These are phyloP conservation scores for Mortierella polycephala DNA, from an alignment of 371 early-diverging fungal genomes.

Conservation along the genomic window DNA sequence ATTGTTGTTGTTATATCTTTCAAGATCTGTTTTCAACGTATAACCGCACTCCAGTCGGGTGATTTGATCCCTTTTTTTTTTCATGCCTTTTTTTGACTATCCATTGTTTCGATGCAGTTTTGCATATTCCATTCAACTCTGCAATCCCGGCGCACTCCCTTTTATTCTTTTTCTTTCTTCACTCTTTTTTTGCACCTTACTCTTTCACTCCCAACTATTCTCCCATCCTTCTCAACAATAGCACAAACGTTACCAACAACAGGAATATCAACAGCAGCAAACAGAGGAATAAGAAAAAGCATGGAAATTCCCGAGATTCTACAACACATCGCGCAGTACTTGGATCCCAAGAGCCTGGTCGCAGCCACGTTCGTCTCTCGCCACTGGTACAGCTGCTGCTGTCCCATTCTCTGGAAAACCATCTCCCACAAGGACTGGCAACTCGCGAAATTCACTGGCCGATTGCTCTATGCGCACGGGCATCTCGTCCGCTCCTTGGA, in stretches of 20 bases:
- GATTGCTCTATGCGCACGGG: slow-evolving; percentile 18
- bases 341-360: slow-evolving; percentile 25
- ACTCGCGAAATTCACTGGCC: slow-evolving; percentile 10
- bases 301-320: slow-evolving; percentile 34
- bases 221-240: slow-evolving; percentile 33
- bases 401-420: slow-evolving; percentile 29
- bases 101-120: too few relatives aligned
- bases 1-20: too few relatives aligned
- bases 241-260: slow-evolving; percentile 68
- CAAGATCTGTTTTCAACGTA: too few relatives aligned
- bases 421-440: slow-evolving; percentile 27
- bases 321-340: slow-evolving; percentile 7
- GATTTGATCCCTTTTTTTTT: too few relatives aligned
- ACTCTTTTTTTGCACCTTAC: neutral
- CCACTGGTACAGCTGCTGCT: slow-evolving; percentile 23
- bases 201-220: neutral
- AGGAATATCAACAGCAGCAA: slow-evolving; percentile 54
- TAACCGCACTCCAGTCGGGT: too few relatives aligned
- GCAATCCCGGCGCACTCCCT: neutral
- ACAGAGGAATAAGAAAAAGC: too few relatives aligned
- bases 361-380: slow-evolving; percentile 25
- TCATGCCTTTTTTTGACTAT: too few relatives aligned
- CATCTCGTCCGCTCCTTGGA: slow-evolving; percentile 26
- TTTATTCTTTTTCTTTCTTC: neutral
- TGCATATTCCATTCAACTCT: neutral